phyloP scores from a whole-genome alignment of 805 yeast genomes.

The Candida silvicultrix region DNA sequence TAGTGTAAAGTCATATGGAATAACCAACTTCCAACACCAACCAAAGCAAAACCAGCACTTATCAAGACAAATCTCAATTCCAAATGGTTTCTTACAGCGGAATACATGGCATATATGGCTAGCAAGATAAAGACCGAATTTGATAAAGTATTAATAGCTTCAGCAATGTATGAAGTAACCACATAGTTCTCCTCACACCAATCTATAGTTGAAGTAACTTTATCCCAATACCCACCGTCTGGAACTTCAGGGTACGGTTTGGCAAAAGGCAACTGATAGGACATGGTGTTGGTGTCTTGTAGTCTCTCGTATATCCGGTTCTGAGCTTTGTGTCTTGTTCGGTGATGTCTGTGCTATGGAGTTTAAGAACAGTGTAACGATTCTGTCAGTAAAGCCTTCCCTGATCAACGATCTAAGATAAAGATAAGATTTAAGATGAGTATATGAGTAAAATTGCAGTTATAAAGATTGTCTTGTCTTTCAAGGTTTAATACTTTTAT shows the following conservation, averaged over 20 bases:
- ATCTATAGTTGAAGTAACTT: slow-evolving; percentile 89
- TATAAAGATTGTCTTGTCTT: too few species aligned
- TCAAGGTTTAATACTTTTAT: too few species aligned
- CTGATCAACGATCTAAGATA: too few species aligned
- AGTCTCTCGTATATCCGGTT: neutral
- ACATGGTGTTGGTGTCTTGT: neutral
- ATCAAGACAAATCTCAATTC: slow-evolving; percentile 69
- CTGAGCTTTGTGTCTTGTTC: too few species aligned
- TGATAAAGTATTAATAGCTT: slow-evolving; percentile 81
- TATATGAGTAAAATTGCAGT: too few species aligned
- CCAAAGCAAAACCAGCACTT: slow-evolving; percentile 76
- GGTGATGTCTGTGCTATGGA: too few species aligned
- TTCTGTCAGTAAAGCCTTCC: too few species aligned
- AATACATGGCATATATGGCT: slow-evolving; percentile 59
- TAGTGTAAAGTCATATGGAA: slow-evolving; percentile 94
- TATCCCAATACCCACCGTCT: slow-evolving; percentile 68
- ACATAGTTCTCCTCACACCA: slow-evolving; percentile 99
- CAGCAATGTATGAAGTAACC: slow-evolving; percentile 80
- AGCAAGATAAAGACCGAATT: slow-evolving; percentile 51
- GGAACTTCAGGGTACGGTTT: slow-evolving; percentile 51
- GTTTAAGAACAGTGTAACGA: too few species aligned
- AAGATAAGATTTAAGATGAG: too few species aligned
- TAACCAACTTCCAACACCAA: slow-evolving; percentile 91
- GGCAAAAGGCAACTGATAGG: slow-evolving; percentile 35
- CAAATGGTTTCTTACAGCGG: slow-evolving; percentile 51